Evolutionary conservation across 768 basidiomycete species (phyloP).

Genomic region (Pisolithus sp.): DNA sequence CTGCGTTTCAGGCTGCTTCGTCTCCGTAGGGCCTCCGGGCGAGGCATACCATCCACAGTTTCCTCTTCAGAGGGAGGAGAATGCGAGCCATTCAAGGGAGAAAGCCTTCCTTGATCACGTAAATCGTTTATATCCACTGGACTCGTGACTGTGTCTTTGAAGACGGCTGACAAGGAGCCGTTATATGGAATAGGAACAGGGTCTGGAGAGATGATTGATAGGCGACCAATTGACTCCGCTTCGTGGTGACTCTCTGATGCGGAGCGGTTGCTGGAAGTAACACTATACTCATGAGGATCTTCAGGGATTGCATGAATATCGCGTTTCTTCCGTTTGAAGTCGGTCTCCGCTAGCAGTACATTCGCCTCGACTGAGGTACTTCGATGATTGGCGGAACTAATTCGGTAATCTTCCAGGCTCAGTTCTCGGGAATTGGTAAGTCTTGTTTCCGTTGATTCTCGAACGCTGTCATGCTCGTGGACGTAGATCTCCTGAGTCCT

Average conservation of each 20-base stretch:
- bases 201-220: conserved; percentile 34
- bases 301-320: conserved; percentile 26
- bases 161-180: conserved; percentile 24
- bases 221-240: conserved; percentile 15
- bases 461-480: conserved; percentile 14
- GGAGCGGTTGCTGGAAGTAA: conserved; percentile 12
- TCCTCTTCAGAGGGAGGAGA: conserved; percentile 31
- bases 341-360: conserved; percentile 10
- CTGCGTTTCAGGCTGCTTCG: conserved; percentile 62
- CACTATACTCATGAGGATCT: conserved; percentile 18
- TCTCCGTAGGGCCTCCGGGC: conserved; percentile 36
- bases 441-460: conserved; percentile 11
- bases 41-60: conserved; percentile 24
- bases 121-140: conserved; percentile 15
- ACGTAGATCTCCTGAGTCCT: conserved; percentile 9
- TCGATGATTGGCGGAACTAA: conserved; percentile 7
- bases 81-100: conserved; percentile 12
- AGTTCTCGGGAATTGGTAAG: conserved; percentile 6
- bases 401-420: conserved; percentile 7
- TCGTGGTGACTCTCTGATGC: conserved; percentile 16
- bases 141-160: conserved; percentile 30
- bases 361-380: conserved; percentile 13
- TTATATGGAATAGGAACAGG: conserved; percentile 44
- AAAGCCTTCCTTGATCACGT: conserved; percentile 8
- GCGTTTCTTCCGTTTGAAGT: conserved; percentile 17